Percentiles rank a stretch among this genome's conserved stretches.
Evolutionary conservation across 2,329 filamentous ascomycete species (phyloP).

Genomic region (Exophiala spinifera): DNA sequence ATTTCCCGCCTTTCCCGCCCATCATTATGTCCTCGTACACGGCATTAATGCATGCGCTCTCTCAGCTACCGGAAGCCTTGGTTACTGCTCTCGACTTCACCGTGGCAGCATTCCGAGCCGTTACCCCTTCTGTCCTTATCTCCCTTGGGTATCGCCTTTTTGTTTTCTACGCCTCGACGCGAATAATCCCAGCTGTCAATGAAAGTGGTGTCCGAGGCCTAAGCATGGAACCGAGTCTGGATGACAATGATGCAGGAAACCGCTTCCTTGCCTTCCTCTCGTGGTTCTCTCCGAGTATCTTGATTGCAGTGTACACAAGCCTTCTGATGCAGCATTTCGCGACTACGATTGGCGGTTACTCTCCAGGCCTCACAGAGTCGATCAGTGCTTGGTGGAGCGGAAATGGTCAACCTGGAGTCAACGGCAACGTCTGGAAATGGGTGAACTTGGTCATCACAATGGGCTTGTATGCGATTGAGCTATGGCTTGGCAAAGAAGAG

Average conservation of each 20-base stretch:
- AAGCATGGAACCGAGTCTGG: constrained; percentile 78
- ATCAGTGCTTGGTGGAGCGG: constrained; percentile 73
- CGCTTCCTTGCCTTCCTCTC: constrained; percentile 78
- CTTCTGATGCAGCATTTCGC: constrained; percentile 93
- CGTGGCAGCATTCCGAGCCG: constrained; percentile 87
- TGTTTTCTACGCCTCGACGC: constrained; percentile 90
- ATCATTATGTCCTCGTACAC: constrained; percentile 99
- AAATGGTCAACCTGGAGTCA: constrained; percentile 70
- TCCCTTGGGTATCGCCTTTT: constrained; percentile 90
- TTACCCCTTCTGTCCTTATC: constrained; percentile 93
- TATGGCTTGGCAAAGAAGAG: constrained; percentile 75
- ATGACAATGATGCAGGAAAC: constrained; percentile 79
- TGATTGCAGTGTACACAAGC: constrained; percentile 95
- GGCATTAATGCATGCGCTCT: constrained; percentile 78
- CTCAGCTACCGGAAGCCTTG: constrained; percentile 76
- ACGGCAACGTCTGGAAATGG: constrained; percentile 89
- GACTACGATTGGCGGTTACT: constrained; percentile 58
- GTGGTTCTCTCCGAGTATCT: constrained; percentile 91
- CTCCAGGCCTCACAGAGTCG: constrained; percentile 50
- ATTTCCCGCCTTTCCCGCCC: constrained; percentile 92
- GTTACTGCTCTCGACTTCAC: constrained; percentile 82
- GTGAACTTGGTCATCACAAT: constrained; percentile 87
- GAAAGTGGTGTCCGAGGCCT: constrained; percentile 80
- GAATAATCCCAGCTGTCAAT: constrained; percentile 90
- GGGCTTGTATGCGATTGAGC: constrained; percentile 82